Base-by-base conservation (phyloP, 352 stramenopile genomes). In the Globisporangium cystogenes region DNA sequence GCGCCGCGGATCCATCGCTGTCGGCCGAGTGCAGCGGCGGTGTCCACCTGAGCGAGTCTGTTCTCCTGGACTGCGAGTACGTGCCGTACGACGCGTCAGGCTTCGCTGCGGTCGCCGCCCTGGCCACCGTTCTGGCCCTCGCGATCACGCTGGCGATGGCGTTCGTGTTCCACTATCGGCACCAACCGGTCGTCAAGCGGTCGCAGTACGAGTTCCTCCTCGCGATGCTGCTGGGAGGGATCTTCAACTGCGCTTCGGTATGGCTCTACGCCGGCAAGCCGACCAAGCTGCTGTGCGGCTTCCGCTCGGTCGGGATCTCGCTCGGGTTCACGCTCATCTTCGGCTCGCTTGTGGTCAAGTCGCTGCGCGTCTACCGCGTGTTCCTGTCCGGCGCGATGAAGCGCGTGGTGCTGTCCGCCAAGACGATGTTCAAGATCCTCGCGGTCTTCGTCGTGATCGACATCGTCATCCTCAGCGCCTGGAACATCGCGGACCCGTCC, bases 181-280 rank as follows among this genome's bases (percentile, higher is more conserved):
- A 75, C 0, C 53, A 57, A 16, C 70, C 76, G 1, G 68, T 85
- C 27, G 66, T 88, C 53, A 88, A 87, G 53, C 73, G 80, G 18
- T 87, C 76, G 0, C 80, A 90, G 58, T 86, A 68, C 50, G 71
- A 87, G 48, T 73, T 90, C 27, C 51, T 90, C 0, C 45, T 76
- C 18, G 54, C 73, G 10, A 72, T 88, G 60, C 40, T 90, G 4
- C 55, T 71, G 8, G 80, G 77, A 1, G 74, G 66, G 6, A 57
- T 86, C 18, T 47, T 81, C 27, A 71, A 87, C 52, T 86, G 71
- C 40, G 49, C 35, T 6, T 60, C 66, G 1, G 54, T 68, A 0
- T 42, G 81, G 2, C 29, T 74, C 0, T 85, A 83, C 35, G 73
- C 64, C 18, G 80, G 76, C 0, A 33, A 53, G 14, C 80, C 80